phyloP scores from a whole-genome alignment of 1,284 basidiomycete genomes.

The Cryptococcus amylolentus region DNA sequence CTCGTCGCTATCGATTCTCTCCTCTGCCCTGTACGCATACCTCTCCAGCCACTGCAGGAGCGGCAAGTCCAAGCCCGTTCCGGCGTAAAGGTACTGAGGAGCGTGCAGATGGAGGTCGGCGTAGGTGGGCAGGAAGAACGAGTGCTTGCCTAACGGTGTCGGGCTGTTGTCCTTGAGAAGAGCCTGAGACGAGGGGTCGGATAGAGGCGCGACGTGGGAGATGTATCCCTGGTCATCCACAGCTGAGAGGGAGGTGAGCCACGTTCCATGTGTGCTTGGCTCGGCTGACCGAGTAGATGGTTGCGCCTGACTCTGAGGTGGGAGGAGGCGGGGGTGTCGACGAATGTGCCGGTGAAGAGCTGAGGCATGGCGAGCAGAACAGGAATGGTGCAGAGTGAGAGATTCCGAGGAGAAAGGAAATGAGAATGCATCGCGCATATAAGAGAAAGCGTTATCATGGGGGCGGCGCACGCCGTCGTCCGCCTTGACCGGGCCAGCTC shows the following conservation, averaged over 20 bases:
- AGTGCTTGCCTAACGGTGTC: constrained; percentile 53
- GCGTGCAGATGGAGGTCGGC: constrained; percentile 78
- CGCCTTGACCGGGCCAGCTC: no score
- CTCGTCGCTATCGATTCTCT: constrained; percentile 63
- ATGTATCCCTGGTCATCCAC: constrained; percentile 59
- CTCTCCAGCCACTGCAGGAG: constrained; percentile 76
- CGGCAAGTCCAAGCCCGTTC: constrained; percentile 75
- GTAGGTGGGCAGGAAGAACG: constrained; percentile 71
- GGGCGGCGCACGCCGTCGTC: not conserved
- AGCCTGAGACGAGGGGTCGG: constrained; percentile 43
- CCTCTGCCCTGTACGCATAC: constrained; percentile 74
- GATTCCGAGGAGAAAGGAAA: not conserved
- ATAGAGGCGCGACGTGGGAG: constrained; percentile 53
- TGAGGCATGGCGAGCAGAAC: constrained; percentile 1
- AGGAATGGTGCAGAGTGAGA: not conserved
- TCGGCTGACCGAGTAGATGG: constrained; percentile 57
- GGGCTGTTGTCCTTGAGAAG: constrained; percentile 10
- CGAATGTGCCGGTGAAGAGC: constrained; percentile 54
- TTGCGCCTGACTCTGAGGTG: constrained; percentile 58
- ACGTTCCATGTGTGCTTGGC: not conserved
- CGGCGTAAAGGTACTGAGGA: constrained; percentile 79
- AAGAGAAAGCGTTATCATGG: not conserved
- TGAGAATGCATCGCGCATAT: not conserved
- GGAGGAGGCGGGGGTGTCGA: constrained; percentile 57
- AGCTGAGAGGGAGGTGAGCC: constrained; percentile 44